A percentile compares a stretch with the other conserved stretches of the same genome.
phyloP scores from a whole-genome alignment of 2,329 filamentous ascomycete genomes.

The Teratosphaeria pseudoeucalypti region DNA sequence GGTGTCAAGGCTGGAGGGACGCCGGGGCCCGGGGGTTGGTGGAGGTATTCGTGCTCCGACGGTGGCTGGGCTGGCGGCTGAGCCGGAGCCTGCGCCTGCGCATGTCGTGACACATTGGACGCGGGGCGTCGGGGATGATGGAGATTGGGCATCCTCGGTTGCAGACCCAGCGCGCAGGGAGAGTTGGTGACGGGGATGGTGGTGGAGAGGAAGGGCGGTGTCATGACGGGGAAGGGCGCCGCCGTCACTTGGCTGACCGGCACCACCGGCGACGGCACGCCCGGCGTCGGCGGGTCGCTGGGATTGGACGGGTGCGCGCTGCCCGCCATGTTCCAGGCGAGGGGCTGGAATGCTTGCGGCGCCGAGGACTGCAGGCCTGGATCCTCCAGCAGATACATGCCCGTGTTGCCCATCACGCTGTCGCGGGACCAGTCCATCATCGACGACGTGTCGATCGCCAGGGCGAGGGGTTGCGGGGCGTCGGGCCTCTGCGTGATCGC shows the following conservation, averaged over 20 bases:
- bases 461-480: slow-evolving; percentile 3
- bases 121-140: slow-evolving; percentile 5
- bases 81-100: neutral
- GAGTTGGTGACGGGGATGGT: slow-evolving; percentile 9
- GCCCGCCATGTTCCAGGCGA: slow-evolving; percentile 21
- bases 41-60: slow-evolving; percentile 1
- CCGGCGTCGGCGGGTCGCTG: slow-evolving; percentile 1
- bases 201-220: slow-evolving; percentile 12
- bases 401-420: slow-evolving; percentile 37
- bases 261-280: slow-evolving; percentile 13
- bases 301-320: slow-evolving; percentile 9
- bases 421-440: slow-evolving; percentile 22
- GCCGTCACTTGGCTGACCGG: slow-evolving; percentile 23
- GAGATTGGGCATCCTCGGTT: slow-evolving; percentile 15
- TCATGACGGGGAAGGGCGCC: slow-evolving; percentile 22
- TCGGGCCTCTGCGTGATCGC: neutral
- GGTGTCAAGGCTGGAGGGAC: slow-evolving; percentile 12
- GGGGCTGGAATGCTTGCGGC: slow-evolving; percentile 16
- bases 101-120: slow-evolving; percentile 5
- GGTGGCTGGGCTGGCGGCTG: neutral
- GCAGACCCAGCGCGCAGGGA: slow-evolving; percentile 16
- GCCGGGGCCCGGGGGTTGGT: neutral
- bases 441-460: slow-evolving; percentile 13
- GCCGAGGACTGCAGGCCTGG: slow-evolving; percentile 29
- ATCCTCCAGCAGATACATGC: slow-evolving; percentile 40